phyloP scores from a whole-genome alignment of 441 rosid genomes.

The Arabidopsis lyrata region DNA sequence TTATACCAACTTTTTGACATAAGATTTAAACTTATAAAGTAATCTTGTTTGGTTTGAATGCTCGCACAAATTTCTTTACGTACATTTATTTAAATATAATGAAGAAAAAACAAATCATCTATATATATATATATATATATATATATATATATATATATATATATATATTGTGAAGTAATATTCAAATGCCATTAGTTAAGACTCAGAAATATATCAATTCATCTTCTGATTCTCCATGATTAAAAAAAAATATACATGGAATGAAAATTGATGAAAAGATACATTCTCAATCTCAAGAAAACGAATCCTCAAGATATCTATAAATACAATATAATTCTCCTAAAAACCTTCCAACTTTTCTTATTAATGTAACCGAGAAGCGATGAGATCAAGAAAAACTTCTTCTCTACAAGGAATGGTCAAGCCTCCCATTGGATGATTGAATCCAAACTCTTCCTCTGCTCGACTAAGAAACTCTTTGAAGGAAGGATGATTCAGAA shows the following conservation, averaged over 20 bases:
- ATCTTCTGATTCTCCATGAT: constrained; percentile 38
- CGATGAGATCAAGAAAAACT: constrained; percentile 46
- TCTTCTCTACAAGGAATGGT: constrained; percentile 58
- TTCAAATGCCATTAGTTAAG: neutral
- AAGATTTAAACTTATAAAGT: neutral
- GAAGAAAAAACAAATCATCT: too few relatives aligned
- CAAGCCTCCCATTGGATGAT: constrained; percentile 61
- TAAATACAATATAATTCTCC: constrained; percentile 19
- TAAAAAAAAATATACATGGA: constrained; percentile 24
- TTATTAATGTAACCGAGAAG: constrained; percentile 36
- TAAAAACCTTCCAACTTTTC: neutral
- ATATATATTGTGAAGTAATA: constrained; percentile 8
- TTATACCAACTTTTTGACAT: neutral
- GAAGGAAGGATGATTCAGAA: constrained; percentile 52
- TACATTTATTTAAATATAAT: too few relatives aligned
- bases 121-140: too few relatives aligned
- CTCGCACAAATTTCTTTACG: too few relatives aligned
- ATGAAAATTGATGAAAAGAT: constrained; percentile 20
- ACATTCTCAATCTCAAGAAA: constrained; percentile 25
- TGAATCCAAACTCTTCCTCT: constrained; percentile 67
- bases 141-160: too few relatives aligned
- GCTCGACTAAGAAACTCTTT: constrained; percentile 49
- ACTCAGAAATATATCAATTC: neutral
- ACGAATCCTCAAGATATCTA: constrained; percentile 11
- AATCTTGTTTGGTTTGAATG: neutral